Conservation (phyloP, 495 filamentous ascomycete species). For the Aspergillus indologenus region DNA sequence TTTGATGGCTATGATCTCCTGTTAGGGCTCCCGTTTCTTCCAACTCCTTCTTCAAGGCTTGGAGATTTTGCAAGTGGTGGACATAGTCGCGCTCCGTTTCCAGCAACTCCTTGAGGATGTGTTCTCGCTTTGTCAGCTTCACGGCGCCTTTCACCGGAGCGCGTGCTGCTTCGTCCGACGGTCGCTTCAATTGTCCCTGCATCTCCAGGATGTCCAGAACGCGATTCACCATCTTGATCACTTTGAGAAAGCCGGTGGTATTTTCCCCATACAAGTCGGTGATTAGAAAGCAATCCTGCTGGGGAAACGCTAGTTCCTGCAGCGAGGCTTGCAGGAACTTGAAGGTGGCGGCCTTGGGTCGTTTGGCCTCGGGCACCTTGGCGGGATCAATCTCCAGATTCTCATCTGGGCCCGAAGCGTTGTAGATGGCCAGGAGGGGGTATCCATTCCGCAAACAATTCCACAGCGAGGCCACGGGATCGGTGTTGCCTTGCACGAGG, state of each 20-base stretch:
- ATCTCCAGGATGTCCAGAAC: constrained; percentile 83
- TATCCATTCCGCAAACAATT: constrained; percentile 78
- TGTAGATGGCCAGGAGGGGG: constrained; percentile 86
- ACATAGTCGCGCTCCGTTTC: constrained; percentile 97
- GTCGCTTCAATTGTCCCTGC: constrained; percentile 63
- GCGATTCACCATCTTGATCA: constrained; percentile 78
- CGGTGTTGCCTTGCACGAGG: constrained; percentile 54
- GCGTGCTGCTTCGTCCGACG: constrained; percentile 43
- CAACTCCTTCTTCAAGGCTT: constrained; percentile 85
- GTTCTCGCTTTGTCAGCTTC: constrained; percentile 74
- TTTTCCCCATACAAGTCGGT: constrained; percentile 88
- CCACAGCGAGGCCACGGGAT: constrained; percentile 91
- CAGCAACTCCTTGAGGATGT: constrained; percentile 85
- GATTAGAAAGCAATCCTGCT: constrained; percentile 85
- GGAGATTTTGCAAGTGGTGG: constrained; percentile 92
- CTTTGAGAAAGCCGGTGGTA: constrained; percentile 97
- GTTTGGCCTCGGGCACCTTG: constrained; percentile 59
- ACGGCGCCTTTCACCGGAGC: constrained; percentile 40
- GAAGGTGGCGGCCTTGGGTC: constrained; percentile 66
- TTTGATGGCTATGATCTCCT: constrained; percentile 87
- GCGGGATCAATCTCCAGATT: constrained; percentile 61
- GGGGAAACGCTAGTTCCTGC: constrained; percentile 68
- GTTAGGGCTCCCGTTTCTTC: constrained; percentile 84
- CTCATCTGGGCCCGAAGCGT: constrained; percentile 65
- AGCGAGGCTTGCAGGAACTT: constrained; percentile 68